Evolutionary conservation across 2,329 filamentous ascomycete genomes (phyloP), one percentile per base, ranked within the genome.

Genomic region (Curvularia spicifera): DNA sequence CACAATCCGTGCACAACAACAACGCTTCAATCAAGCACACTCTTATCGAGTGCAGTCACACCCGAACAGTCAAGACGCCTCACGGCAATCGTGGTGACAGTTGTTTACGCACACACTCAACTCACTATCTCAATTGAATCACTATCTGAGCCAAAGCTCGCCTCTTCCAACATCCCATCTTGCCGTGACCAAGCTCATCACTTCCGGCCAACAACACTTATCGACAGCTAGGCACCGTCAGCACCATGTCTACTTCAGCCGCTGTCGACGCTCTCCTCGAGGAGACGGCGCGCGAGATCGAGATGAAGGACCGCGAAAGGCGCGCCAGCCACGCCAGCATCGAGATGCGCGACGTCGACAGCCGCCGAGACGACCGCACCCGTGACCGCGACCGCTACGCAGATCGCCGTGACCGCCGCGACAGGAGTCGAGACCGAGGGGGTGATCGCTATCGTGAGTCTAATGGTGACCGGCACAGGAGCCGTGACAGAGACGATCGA

Each of bases 221-320:
- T 68, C 65, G 61, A 66, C 45, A 61, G 65, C 64, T 69, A 71
- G 67, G 60, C 66, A 56, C 44, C 44, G 42, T 28, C 46, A 24
- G 44, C 57, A 44, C 20, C 24, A 71, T 70, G 68, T 62, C 66
- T 51, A 60, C 65, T 46, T 84, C 84, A 77, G 81, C 89, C 68
- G 92, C 96, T 75, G 91, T 97, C 70, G 93, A 97, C 83, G 91
- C 92, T 66, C 85, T 97, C 65, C 87, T 97, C 68, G 93, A 97
- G 79, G 91, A 69, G 56, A 66, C 67, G 15, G 69, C 64, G 33
- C 62, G 61, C 55, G 68, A 72, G 20, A 57, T 66, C 44, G 63
- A 68, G 48, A 65, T 59, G 49, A 67, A 59, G 45, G 46, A 53
- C 35, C 59, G 54, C 43, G 60, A 56, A 54, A 64, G 60, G 49